Conservation (phyloP, 345 rosid genomes). For the Euphorbia lathyris region DNA sequence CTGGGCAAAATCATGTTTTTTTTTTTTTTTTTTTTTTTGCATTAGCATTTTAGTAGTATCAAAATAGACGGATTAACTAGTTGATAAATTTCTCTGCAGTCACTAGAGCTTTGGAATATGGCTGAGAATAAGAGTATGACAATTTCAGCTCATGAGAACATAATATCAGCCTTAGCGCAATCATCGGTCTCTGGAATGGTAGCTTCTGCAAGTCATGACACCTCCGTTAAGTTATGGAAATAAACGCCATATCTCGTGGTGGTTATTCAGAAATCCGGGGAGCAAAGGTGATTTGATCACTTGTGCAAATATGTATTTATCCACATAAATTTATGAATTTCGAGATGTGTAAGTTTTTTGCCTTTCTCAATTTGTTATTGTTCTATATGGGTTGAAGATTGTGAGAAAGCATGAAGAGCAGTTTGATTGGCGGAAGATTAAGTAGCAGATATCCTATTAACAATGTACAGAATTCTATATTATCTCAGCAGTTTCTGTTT, state of each 20-base stretch:
- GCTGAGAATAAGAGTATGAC: slow-evolving; percentile 58
- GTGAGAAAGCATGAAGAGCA: slow-evolving; percentile 7
- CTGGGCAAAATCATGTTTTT: too few species aligned
- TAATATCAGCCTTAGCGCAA: slow-evolving; percentile 54
- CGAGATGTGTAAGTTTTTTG: not conserved
- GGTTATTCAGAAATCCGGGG: not conserved
- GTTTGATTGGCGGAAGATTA: slow-evolving; percentile 10
- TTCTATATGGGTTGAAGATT: not conserved
- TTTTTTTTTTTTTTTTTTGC: not conserved
- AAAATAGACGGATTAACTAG: not conserved
- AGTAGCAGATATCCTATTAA: not conserved
- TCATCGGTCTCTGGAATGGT: slow-evolving; percentile 49
- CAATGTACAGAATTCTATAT: not conserved
- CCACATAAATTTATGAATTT: not conserved
- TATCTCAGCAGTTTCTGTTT: not conserved
- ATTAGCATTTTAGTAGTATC: not conserved
- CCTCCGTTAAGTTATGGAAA: slow-evolving; percentile 64
- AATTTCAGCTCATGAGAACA: slow-evolving; percentile 46
- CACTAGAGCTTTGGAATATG: slow-evolving; percentile 65
- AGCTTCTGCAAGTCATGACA: slow-evolving; percentile 69
- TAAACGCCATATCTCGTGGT: slow-evolving; percentile 6
- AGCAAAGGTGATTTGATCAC: slow-evolving; percentile 1
- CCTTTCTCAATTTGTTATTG: not conserved
- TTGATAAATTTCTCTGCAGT: slow-evolving; percentile 32
- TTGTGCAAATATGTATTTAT: not conserved